phyloP scores from a whole-genome alignment of 2,329 filamentous ascomycete species.

The Pseudogymnoascus pannorum region DNA sequence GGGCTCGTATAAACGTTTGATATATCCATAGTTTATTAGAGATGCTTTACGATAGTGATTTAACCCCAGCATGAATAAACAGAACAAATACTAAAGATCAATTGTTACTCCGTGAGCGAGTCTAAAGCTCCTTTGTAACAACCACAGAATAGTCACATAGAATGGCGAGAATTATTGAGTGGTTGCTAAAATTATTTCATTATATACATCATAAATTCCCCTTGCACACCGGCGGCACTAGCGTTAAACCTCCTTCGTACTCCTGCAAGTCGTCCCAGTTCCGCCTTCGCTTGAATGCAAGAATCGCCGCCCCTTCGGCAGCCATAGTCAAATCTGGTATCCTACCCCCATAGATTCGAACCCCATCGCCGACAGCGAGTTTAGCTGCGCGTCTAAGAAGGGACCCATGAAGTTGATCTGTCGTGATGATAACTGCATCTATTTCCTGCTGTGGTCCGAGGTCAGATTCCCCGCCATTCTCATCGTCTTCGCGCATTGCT shows the following conservation, averaged over 20 bases:
- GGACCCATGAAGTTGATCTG: background rate
- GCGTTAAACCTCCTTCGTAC: background rate
- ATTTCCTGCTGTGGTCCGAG: background rate
- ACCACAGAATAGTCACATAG: background rate
- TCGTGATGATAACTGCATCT: background rate
- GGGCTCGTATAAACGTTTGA: background rate
- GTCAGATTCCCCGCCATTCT: background rate
- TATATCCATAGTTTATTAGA: too few species aligned
- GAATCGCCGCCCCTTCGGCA: background rate
- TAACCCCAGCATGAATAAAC: too few species aligned
- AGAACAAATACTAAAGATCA: too few species aligned
- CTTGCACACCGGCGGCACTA: background rate
- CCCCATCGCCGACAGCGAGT: background rate
- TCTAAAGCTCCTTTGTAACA: background rate
- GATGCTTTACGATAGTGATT: too few species aligned
- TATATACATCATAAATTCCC: background rate
- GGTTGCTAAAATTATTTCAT: background rate
- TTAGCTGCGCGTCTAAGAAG: background rate
- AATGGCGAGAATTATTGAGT: background rate
- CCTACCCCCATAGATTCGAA: background rate
- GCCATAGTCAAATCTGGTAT: background rate
- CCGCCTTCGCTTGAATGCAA: background rate
- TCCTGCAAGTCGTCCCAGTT: background rate
- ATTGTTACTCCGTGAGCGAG: background rate
- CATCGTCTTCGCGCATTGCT: background rate